Evolutionary conservation across 148 eudicot species (phyloP), one percentile per base, ranked within the genome.

Genomic region (Silene uniflora): DNA sequence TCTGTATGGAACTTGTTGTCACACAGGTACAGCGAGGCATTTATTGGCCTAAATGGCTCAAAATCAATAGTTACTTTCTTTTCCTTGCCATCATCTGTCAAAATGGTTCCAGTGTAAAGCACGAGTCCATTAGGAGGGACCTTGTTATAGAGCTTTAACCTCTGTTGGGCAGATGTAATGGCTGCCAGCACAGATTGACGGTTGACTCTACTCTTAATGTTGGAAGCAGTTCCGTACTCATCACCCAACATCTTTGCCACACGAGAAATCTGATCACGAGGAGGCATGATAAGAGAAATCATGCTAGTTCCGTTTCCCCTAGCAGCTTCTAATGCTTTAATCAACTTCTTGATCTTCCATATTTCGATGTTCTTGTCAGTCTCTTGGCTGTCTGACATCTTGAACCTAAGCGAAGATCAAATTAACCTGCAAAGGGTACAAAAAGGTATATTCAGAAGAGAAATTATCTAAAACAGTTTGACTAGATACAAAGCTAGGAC

Each of bases 241-340:
- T 81, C 83, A 46, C 83, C 83, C 80, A 81, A 76, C 83, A 81
- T 81, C 83, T 81, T 81, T 59, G 83, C 77, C 9, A 81, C 83
- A 39, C 83, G 68, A 66, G 83, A 73, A 76, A 81, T 54, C 44
- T 81, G 83, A 81, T 81, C 83, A 46, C 79, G 79, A 21, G 83
- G 83, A 72, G 83, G 83, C 83, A 81, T 81, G 83, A 81, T 81
- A 23, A 81, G 83, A 52, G 83, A 81, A 66, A 81, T 81, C 83
- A 81, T 81, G 79, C 83, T 81, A 16, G 83, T 81, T 32, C 83
- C 83, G 73, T 81, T 81, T 6, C 83, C 83, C 63, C 79, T 76
- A 17, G 83, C 83, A 76, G 83, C 83, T 76, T 81, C 83, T 19
- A 81, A 27, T 16, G 79, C 83, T 67, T 81, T 81, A 27, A 81